Percentiles rank a stretch among this genome's conserved stretches.
Evolutionary conservation across 257 asterid genomes (phyloP).

Genomic region (Solanum appendiculatum): DNA sequence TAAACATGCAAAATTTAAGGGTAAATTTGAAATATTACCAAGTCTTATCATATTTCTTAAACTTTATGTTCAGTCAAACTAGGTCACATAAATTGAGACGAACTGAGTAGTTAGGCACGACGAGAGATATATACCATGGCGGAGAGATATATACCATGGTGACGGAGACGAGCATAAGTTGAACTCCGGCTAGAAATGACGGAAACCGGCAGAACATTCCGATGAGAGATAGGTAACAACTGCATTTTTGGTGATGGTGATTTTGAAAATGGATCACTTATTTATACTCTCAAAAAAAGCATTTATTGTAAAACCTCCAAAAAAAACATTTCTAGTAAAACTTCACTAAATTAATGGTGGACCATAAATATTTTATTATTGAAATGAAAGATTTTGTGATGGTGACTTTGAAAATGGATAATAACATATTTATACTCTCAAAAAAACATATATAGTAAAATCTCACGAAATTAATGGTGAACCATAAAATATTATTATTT

Average conservation of each 20-base stretch:
- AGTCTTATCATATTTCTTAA: too few relatives aligned
- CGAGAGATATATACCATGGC: constrained; percentile 7
- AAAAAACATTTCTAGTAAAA: background rate
- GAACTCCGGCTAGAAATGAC: constrained; percentile 7
- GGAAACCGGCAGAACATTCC: constrained; percentile 9
- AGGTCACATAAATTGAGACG: too few relatives aligned
- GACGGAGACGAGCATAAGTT: constrained; percentile 3
- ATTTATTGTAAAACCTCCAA: background rate
- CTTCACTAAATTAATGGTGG: background rate
- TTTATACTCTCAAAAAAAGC: background rate
- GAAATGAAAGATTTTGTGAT: too few relatives aligned
- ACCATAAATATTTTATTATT: background rate
- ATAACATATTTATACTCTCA: too few relatives aligned
- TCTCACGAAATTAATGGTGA: too few relatives aligned
- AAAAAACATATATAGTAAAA: too few relatives aligned
- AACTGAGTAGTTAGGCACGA: too few relatives aligned
- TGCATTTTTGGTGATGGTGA: constrained; percentile 16
- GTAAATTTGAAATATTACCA: too few relatives aligned
- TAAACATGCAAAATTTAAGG: too few relatives aligned
- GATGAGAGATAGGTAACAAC: constrained; percentile 15
- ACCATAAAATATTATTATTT: too few relatives aligned
- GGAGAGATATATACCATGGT: constrained; percentile 25
- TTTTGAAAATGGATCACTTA: background rate
- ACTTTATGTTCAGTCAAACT: too few relatives aligned
- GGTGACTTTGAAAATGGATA: too few relatives aligned